These are phyloP conservation scores for Chaetothyriales sp. DNA, from an alignment of 2,329 filamentous ascomycete genomes.

Conservation along the genomic window DNA sequence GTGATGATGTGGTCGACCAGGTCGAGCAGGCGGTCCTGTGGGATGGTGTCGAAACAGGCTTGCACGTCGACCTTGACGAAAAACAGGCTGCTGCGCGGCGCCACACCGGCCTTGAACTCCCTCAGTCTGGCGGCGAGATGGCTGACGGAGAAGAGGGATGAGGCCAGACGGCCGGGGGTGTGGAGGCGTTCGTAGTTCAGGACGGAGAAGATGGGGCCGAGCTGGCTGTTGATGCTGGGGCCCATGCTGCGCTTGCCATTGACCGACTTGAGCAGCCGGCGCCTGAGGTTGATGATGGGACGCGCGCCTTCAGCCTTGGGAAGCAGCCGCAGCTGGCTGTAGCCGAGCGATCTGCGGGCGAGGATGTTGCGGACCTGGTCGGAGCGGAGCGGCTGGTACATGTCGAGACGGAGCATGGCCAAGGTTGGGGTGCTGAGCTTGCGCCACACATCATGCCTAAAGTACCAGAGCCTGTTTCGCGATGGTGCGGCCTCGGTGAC, in stretches of 20 bases:
- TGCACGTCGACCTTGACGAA: constrained; percentile 90
- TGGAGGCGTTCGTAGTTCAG: constrained; percentile 60
- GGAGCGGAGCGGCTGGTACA: constrained; percentile 64
- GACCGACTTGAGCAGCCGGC: constrained; percentile 41
- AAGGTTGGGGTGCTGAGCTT: constrained; percentile 61
- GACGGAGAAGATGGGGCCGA: constrained; percentile 61
- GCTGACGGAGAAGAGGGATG: constrained; percentile 65
- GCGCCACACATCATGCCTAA: constrained; percentile 86
- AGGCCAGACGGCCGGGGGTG: constrained; percentile 53
- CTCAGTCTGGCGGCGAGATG: constrained; percentile 67
- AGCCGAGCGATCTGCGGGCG: constrained; percentile 53
- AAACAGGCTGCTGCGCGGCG: constrained; percentile 42
- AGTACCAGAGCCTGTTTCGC: constrained; percentile 76
- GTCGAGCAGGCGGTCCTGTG: constrained; percentile 58
- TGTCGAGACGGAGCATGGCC: constrained; percentile 48
- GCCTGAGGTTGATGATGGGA: constrained; percentile 75
- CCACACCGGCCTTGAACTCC: constrained; percentile 46
- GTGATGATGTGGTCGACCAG: constrained; percentile 48
- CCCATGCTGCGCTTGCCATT: constrained; percentile 44
- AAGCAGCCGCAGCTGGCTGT: constrained; percentile 64
- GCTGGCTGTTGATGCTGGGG: constrained; percentile 53
- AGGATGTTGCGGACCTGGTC: constrained; percentile 46
- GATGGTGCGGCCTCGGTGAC: constrained; percentile 79
- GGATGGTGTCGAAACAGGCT: constrained; percentile 90
- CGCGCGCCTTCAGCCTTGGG: constrained; percentile 67